phyloP scores from a whole-genome alignment of 805 yeast genomes.

The Dipodascopsis uninucleata region DNA sequence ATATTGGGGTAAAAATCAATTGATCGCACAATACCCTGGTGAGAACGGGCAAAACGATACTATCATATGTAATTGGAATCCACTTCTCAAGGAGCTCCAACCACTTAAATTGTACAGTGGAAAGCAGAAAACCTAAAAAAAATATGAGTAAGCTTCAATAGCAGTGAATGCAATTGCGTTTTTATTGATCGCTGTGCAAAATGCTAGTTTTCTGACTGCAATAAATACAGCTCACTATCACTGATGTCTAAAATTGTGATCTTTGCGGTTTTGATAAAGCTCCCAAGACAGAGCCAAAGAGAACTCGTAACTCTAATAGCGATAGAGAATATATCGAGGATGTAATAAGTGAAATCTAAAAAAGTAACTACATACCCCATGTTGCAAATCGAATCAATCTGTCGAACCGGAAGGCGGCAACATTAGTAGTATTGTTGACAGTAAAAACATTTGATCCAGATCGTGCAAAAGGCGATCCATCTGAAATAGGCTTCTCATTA shows the following conservation, averaged over 20 bases:
- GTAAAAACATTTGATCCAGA: conserved; percentile 20
- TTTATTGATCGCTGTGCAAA: too few relatives aligned
- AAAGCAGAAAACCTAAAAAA: conserved; percentile 54
- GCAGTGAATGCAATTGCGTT: too few relatives aligned
- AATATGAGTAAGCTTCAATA: too few relatives aligned
- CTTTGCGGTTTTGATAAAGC: too few relatives aligned
- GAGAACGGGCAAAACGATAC: conserved; percentile 70
- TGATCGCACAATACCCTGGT: conserved; percentile 89
- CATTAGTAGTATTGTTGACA: conserved; percentile 18
- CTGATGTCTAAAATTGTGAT: too few relatives aligned
- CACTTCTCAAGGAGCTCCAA: conserved; percentile 72
- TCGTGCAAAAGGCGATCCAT: conserved; percentile 29
- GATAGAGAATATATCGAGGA: conserved; percentile 5
- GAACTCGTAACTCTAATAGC: too few relatives aligned
- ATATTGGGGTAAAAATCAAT: conserved; percentile 77
- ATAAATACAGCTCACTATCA: too few relatives aligned
- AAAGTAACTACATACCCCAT: conserved; percentile 54
- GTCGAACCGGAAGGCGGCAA: conserved; percentile 18
- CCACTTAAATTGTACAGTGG: conserved; percentile 87
- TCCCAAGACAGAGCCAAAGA: too few relatives aligned
- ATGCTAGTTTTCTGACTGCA: too few relatives aligned
- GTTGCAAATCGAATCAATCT: conserved; percentile 54
- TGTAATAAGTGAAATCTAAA: conserved; percentile 7
- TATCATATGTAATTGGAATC: conserved; percentile 59
- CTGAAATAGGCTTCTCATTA: conserved; percentile 32